phyloP scores from a whole-genome alignment of 345 rosid genomes.

The Gossypium sturtianum region DNA sequence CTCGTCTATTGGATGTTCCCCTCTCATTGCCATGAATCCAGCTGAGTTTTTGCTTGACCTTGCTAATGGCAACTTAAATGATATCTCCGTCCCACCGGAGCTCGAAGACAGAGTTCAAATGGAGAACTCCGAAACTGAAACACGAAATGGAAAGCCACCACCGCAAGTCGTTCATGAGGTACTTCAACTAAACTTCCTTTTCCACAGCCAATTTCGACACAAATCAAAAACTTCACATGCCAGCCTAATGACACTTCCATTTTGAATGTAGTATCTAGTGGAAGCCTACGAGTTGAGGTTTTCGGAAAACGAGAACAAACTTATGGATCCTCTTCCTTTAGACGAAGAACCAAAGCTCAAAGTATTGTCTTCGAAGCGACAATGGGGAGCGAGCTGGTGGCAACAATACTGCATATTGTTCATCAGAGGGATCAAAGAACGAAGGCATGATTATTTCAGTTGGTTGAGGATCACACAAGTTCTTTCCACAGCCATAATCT shows the following conservation, averaged over 20 bases:
- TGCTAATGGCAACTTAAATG: slow-evolving; percentile 80
- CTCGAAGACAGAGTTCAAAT: slow-evolving; percentile 81
- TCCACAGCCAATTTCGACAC: neutral
- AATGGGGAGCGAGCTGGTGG: slow-evolving; percentile 96
- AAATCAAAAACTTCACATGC: slow-evolving; percentile 4
- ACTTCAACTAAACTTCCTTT: slow-evolving; percentile 4
- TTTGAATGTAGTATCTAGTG: slow-evolving; percentile 58
- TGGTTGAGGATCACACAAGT: slow-evolving; percentile 96
- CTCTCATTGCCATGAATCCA: slow-evolving; percentile 89
- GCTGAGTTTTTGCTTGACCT: slow-evolving; percentile 96
- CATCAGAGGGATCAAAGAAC: slow-evolving; percentile 83
- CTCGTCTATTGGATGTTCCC: slow-evolving; percentile 89
- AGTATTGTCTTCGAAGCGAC: slow-evolving; percentile 46
- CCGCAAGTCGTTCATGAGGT: slow-evolving; percentile 72
- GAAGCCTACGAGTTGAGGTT: slow-evolving; percentile 75
- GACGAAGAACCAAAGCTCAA: slow-evolving; percentile 64
- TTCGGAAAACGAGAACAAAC: slow-evolving; percentile 72
- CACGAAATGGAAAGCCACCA: slow-evolving; percentile 64
- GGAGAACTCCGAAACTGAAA: slow-evolving; percentile 44
- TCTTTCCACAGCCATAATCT: slow-evolving; percentile 71
- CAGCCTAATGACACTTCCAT: slow-evolving; percentile 6
- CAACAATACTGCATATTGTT: slow-evolving; percentile 68
- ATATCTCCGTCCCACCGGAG: slow-evolving; percentile 83
- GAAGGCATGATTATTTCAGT: slow-evolving; percentile 88
- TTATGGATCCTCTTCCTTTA: slow-evolving; percentile 55